Base-by-base conservation (phyloP, 2,329 filamentous ascomycete species). In the Hypoxylon sp. region DNA sequence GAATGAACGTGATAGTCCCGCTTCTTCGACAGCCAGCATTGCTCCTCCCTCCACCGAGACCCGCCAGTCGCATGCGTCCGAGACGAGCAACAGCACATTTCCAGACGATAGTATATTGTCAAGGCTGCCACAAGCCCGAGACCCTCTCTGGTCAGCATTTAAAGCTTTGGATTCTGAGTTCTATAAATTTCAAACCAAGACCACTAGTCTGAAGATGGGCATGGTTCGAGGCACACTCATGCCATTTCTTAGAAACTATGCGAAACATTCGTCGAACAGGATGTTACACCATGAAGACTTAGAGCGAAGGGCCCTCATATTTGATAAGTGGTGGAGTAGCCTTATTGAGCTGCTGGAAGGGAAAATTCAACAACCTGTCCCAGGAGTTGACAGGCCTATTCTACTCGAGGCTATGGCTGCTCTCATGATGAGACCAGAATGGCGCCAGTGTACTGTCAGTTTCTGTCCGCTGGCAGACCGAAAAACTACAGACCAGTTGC, bases 241-340 rank as follows among this genome's bases (percentile, higher is more conserved):
- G 16, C 92, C 93, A 0, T 97, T 97, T 73, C 81, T 97, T 45
- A 86, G 88, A 61, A 89, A 86, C 54, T 90, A 94, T 72, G 85
- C 87, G 64, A 81, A 85, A 32, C 90, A 95, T 73, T 81, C 87
- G 1, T 93, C 91, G 7, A 90, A 88, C 72, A 81, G 79, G 63
- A 76, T 76, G 14, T 82, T 97, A 47, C 82, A 87, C n/a, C 84
- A 92, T 1, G 93, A 97, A 79, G 93, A 97, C 75, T 79, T 97
- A 46, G 94, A 97, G 73, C 87, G 91, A 34, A 87, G 94, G 64
- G 87, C 91, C 1, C 89, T 88, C 46, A 92, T 96, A 50, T 81
- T 97, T 62, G 93, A 96, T 76, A 94, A 92, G 75, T 97, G 94
- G 94, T 97, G 94, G 94, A 90, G 85, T 45, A 90, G 88, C 1